Conservation (phyloP, 148 eudicot species). For the Pouteria glomerata region DNA sequence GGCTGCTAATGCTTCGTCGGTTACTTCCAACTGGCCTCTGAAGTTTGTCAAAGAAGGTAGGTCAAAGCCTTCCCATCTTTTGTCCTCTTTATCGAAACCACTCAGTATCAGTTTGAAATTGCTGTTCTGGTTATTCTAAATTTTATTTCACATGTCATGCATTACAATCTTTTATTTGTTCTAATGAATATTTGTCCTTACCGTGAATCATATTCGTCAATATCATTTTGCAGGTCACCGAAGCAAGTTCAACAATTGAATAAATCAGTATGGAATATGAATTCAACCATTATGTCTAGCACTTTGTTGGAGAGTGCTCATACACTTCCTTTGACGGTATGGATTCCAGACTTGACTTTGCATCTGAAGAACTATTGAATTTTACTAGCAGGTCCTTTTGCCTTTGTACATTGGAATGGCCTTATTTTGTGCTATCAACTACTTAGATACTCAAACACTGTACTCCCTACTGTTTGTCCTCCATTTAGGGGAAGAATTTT, state of each 20-base stretch:
- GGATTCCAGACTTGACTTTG: slow-evolving; percentile 2
- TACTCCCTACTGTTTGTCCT: not conserved
- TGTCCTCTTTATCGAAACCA: too few relatives aligned
- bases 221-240: slow-evolving; percentile 52
- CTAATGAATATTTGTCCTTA: not conserved
- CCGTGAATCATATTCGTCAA: slow-evolving; percentile 10
- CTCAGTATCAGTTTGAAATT: too few relatives aligned
- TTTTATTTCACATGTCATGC: too few relatives aligned
- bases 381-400: not conserved
- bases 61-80: too few relatives aligned
- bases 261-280: slow-evolving; percentile 83
- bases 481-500: too few relatives aligned
- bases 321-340: slow-evolving; percentile 50
- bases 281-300: slow-evolving; percentile 75
- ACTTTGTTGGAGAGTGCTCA: slow-evolving; percentile 75
- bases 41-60: too few relatives aligned
- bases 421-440: not conserved
- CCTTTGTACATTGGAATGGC: not conserved
- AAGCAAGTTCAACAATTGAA: slow-evolving; percentile 80
- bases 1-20: too few relatives aligned
- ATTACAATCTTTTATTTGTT: too few relatives aligned
- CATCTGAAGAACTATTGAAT: too few relatives aligned
- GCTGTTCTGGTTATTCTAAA: too few relatives aligned
- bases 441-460: not conserved
- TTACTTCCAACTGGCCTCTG: too few relatives aligned